Base-by-base conservation (phyloP, 345 rosid genomes). In the Camelina laxa region DNA sequence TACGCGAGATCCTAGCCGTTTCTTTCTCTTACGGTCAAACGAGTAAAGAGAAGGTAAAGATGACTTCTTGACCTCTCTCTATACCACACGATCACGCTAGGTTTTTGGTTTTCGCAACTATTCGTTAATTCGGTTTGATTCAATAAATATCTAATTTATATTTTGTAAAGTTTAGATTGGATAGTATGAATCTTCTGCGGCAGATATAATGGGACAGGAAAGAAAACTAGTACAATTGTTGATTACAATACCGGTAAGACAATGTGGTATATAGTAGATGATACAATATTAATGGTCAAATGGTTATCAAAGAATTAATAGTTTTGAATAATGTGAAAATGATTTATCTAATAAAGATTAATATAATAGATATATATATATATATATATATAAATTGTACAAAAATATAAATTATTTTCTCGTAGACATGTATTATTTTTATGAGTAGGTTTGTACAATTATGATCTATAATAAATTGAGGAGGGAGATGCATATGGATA, bases 1-100 rank as follows among this genome's bases (percentile, higher is more conserved):
- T 64, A 55, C 33, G 60, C 79, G 79, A 60, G 69, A 75, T 68
- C 74, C 16, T 75, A 75, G 79, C 79, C 79, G 69, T 68, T 75
- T 41, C 55, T 68, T 67, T 75, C 61, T 59, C 73, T 45, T 65
- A 33, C 6, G 44, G 78, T 74, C 66, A 74, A 66, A 57, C 11
- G 20, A 33, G 72, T 74, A 56, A 56, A 63, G 56, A 65, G 59
- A 31, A 36, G 16, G 36, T 41, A 11, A 39, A 39, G 5, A 9
- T 2, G 1, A 11, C 9, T 39, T 10, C 6, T 31, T 27, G 36
- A 17, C 13, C 13, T 62, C 53, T 62, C 53, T 31, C 35, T 27
- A 5, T 72, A 51, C 75, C 69, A 72, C 75, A 72, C 38, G 30
- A 45, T 60, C 39, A 36, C 67, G 31, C 36, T 31, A 68, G 19